Base-by-base conservation (phyloP, 1,284 basidiomycete species). In the Cryptococcus jaspeensis region DNA sequence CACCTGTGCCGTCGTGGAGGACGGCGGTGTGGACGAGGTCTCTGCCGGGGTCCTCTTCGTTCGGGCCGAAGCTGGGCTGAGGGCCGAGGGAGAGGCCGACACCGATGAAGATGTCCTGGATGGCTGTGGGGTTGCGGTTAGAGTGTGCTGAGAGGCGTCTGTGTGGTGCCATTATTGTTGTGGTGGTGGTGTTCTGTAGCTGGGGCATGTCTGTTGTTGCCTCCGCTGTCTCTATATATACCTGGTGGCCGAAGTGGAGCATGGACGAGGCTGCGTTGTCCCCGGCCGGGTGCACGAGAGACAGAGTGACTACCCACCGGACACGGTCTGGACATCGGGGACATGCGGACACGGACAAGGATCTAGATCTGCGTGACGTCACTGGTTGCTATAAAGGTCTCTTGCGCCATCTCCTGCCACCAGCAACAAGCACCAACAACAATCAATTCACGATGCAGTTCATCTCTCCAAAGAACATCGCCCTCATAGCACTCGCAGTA, bases 21-120 rank as follows among this genome's bases (percentile, higher is more conserved):
- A 69, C 67, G 9, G 51, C 54, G 2, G 65, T 57, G 53, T 70
- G 68, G 43, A 70, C 66, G 15, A 72, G 53, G 13, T 66, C 62
- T 37, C 66, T 44, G n/a, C 57, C 56, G 18, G 53, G 53, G 41
- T 61, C 54, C 32, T 48, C n/a, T 28, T 41, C 44, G 8, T 44
- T 25, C 1, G 36, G 36, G 35, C 18, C 32, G 7, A 46, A 48
- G 5, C 43, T 8, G 2, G 62, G 49, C n/a, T 56, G 52, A 20
- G 58, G 55, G 9, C 12, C 35, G 13, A 69, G 54, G 11, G 53
- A 23, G 28, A 71, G 43, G 3, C 62, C 69, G 8, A 73, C 47
- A 20, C 71, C 71, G n/a, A 73, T 46, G 56, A 73, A 73, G 50
- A 66, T 60, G 53, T 73, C 71, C 49, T 67, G 62, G 41, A 67